These are phyloP conservation scores for Alternaria triticina DNA, from an alignment of 2,329 filamentous ascomycete genomes.

Conservation along the genomic window DNA sequence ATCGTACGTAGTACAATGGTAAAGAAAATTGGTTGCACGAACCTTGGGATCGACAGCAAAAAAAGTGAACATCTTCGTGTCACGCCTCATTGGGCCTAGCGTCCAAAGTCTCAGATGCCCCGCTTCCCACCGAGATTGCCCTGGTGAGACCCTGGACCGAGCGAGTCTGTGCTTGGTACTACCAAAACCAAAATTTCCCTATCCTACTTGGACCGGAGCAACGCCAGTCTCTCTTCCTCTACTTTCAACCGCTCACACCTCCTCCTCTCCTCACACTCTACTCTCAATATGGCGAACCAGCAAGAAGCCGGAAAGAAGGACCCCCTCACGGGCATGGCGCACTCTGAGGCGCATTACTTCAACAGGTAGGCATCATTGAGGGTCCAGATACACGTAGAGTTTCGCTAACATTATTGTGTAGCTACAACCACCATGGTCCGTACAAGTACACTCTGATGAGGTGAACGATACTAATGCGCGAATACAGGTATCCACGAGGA, in stretches of 20 bases:
- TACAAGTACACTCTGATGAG: conserved; percentile 43
- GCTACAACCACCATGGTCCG: conserved; percentile 97
- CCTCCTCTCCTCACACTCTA: conserved; percentile 2
- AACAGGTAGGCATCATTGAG: conserved; percentile 72
- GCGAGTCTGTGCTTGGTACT: conserved; percentile 24
- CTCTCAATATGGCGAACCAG: conserved; percentile 33
- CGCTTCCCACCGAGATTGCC: conserved; percentile 4
- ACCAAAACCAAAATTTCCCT: conserved; percentile 40
- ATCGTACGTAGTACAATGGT: neutral
- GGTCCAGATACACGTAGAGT: conserved; percentile 24
- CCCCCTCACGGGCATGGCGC: conserved; percentile 73
- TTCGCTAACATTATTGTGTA: conserved; percentile 56
- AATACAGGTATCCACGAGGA: conserved; percentile 88
- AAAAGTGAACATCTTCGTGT: conserved; percentile 5
- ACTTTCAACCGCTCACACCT: conserved; percentile 1
- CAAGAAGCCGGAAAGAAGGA: conserved; percentile 36
- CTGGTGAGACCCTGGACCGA: conserved; percentile 7
- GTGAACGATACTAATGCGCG: conserved; percentile 49
- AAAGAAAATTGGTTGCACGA: neutral
- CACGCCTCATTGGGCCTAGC: conserved; percentile 8
- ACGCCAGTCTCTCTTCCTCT: conserved; percentile 15
- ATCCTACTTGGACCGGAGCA: conserved; percentile 21
- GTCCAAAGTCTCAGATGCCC: conserved; percentile 9
- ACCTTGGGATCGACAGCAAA: neutral
- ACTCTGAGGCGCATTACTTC: conserved; percentile 99